Conservation (phyloP, 768 basidiomycete genomes). For the Mycena vitilis region DNA sequence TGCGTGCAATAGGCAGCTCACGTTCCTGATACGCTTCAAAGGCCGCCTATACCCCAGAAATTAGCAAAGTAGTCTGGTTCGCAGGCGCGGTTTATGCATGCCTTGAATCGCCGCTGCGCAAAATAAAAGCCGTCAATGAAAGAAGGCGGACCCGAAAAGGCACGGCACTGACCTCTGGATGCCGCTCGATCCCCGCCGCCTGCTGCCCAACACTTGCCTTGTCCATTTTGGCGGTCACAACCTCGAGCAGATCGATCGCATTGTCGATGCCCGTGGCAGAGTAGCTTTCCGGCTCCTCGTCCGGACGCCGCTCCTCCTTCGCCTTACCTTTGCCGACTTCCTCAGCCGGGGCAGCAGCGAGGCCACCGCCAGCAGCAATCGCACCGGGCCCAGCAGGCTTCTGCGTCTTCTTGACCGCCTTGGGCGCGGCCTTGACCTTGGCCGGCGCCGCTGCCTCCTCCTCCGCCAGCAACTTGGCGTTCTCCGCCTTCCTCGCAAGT, state of each 20-base stretch:
- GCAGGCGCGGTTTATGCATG: slow-evolving; percentile 39
- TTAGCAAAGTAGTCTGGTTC: slow-evolving; percentile 15
- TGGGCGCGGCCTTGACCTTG: slow-evolving; percentile 73
- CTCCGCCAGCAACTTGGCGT: slow-evolving; percentile 31
- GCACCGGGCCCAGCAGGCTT: slow-evolving; percentile 89
- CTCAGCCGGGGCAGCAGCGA: slow-evolving; percentile 37
- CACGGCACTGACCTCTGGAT: slow-evolving; percentile 81
- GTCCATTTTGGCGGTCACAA: slow-evolving; percentile 93
- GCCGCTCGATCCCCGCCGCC: slow-evolving; percentile 87
- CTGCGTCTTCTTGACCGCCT: slow-evolving; percentile 67
- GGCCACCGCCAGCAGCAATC: slow-evolving; percentile 78
- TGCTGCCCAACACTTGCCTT: slow-evolving; percentile 91
- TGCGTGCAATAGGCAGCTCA: slow-evolving; percentile 81
- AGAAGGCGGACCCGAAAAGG: slow-evolving; percentile 14
- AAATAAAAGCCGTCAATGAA: slow-evolving; percentile 25
- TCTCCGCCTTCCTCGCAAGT: slow-evolving; percentile 76
- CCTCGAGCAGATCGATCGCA: slow-evolving; percentile 87
- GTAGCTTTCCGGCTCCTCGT: slow-evolving; percentile 71
- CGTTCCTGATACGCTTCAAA: slow-evolving; percentile 91
- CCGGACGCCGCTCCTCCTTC: slow-evolving; percentile 47
- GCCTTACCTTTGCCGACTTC: slow-evolving; percentile 42
- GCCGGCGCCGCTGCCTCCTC: slow-evolving; percentile 76
- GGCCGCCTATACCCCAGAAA: slow-evolving; percentile 66
- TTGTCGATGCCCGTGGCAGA: slow-evolving; percentile 91
- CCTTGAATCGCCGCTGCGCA: slow-evolving; percentile 88